Evolutionary conservation across 345 rosid species (phyloP), one percentile per base, ranked within the genome.

Genomic region (Barbarea vulgaris): DNA sequence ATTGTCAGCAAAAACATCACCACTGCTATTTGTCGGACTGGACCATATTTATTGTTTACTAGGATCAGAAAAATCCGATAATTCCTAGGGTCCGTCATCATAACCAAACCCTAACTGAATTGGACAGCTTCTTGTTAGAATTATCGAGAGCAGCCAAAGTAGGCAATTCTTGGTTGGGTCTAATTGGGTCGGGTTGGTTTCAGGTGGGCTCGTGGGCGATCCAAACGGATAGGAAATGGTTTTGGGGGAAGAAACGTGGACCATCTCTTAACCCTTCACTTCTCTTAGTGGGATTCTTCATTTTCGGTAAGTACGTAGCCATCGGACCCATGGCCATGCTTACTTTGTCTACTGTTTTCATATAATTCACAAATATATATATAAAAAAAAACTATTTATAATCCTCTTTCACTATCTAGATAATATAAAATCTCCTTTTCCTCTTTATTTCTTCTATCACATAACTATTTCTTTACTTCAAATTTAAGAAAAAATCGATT

Each of bases 1-100:
- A 64, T 59, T 68, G 79, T 68, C 74, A 68, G 74, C 56, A 68
- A 70, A 70, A 75, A 75, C 79, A 75, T 68, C 63, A 69, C 74
- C 46, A 11, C 51, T 68, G 79, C 63, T 59, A n/a, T 68, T 50
- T 67, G 79, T 75, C 79, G 79, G 74, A 52, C 55, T 68, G 72
- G 74, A 66, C 73, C 78, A 74, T 74, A 71, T 74, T 12, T 24
- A 46, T 17, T 74, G 72, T 55, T 60, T 15, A 24, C 31, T 17
- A 65, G 41, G 48, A 19, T 50, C 79, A 59, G 56, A 75, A 59
- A 75, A 76, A 22, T 69, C 58, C 57, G 64, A 54, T 41, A 61
- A 24, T 37, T 30, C 50, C 13, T 69, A 30, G 74, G 79, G 64
- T 21, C 73, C 57, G 57, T 69, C 58, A 76, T 68, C 57, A 69